Evolutionary conservation across 2,329 filamentous ascomycete genomes (phyloP).

Genomic region (Talaromyces sp.): DNA sequence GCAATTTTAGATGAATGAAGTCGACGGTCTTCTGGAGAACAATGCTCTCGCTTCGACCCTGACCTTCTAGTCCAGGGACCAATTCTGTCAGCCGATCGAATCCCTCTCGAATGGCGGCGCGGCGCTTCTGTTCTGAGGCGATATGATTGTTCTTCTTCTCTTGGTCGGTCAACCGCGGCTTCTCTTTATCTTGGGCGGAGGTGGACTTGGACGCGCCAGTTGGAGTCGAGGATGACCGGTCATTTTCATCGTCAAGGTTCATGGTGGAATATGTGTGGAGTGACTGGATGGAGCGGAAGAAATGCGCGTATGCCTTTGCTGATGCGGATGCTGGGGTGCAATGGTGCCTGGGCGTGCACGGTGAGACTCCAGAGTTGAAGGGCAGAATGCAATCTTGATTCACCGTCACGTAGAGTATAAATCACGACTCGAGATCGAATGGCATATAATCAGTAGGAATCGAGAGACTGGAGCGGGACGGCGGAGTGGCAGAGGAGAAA

Average conservation of each 20-base stretch:
- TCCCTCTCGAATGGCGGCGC: constrained; percentile 76
- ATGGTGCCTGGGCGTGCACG: not conserved
- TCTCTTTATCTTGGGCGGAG: constrained; percentile 48
- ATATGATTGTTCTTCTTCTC: constrained; percentile 78
- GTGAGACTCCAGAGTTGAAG: not conserved
- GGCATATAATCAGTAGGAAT: constrained; percentile 2
- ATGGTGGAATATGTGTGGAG: constrained; percentile 16
- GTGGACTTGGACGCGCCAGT: constrained; percentile 33
- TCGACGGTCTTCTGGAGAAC: constrained; percentile 75
- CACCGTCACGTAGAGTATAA: too few species aligned
- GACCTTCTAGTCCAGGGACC: constrained; percentile 79
- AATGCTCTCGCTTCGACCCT: constrained; percentile 80
- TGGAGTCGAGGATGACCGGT: constrained; percentile 38
- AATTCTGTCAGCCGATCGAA: constrained; percentile 80
- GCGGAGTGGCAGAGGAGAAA: constrained; percentile 15
- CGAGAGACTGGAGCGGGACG: not conserved
- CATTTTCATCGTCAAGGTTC: constrained; percentile 33
- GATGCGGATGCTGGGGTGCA: not conserved
- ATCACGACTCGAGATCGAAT: not conserved
- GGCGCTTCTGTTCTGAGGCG: constrained; percentile 65
- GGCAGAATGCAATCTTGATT: too few species aligned
- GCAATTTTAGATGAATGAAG: constrained; percentile 64
- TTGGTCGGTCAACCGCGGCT: constrained; percentile 67
- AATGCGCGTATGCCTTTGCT: not conserved
- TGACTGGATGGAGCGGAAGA: not conserved